phyloP scores from a whole-genome alignment of 495 filamentous ascomycete genomes.

The Chaetomium cochliodes region DNA sequence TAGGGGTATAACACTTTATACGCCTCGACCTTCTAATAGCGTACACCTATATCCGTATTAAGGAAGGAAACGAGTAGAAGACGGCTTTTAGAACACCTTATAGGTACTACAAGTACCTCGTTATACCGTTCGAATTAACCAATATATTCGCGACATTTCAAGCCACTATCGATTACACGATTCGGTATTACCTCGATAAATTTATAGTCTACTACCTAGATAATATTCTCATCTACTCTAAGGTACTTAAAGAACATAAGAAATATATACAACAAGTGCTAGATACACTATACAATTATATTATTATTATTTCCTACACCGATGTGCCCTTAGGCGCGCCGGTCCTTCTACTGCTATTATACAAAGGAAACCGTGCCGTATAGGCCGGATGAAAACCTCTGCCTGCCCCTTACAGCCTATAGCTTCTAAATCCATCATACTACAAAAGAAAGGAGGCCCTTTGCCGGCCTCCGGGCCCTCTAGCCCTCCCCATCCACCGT shows the following conservation, averaged over 20 bases:
- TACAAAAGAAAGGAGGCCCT: too few relatives aligned
- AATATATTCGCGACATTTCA: not conserved
- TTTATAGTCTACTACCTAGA: slow-evolving; percentile 5
- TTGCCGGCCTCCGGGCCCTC: too few relatives aligned
- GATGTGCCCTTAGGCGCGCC: too few relatives aligned
- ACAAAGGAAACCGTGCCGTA: too few relatives aligned
- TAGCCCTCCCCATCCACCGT: too few relatives aligned
- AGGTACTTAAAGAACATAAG: slow-evolving; percentile 12
- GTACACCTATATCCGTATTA: not conserved
- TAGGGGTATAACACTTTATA: not conserved
- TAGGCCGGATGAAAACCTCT: too few relatives aligned
- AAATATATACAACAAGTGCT: not conserved
- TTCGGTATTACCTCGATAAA: slow-evolving; percentile 1
- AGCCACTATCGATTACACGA: not conserved
- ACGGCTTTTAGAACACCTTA: too few relatives aligned
- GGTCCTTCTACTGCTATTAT: too few relatives aligned
- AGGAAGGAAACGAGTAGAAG: too few relatives aligned
- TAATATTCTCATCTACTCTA: slow-evolving; percentile 18
- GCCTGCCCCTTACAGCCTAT: too few relatives aligned
- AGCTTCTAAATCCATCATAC: too few relatives aligned
- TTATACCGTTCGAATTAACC: not conserved
- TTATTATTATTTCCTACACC: too few relatives aligned
- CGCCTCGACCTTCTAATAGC: not conserved
- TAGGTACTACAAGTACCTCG: not conserved
- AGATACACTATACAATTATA: not conserved